These are phyloP conservation scores for Neodidymelliopsis sp. DNA, from an alignment of 2,329 filamentous ascomycete species.

Conservation along the genomic window DNA sequence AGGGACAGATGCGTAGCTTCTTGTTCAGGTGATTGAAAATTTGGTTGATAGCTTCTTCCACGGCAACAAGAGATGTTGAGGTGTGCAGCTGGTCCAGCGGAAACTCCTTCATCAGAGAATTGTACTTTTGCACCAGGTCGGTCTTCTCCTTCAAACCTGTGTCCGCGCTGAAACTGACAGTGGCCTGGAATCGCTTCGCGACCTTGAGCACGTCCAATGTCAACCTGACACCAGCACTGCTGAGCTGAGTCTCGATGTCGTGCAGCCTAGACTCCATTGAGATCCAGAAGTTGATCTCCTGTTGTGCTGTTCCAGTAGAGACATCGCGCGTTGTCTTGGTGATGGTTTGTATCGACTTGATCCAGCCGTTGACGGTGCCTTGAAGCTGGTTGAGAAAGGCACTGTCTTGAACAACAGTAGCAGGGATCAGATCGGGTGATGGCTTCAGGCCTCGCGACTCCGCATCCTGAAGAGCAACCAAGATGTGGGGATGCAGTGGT, in stretches of 20 bases:
- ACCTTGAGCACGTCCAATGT: constrained; percentile 96
- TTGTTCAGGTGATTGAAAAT: constrained; percentile 97
- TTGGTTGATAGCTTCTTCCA: constrained; percentile 84
- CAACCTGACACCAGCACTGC: constrained; percentile 85
- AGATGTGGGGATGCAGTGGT: constrained; percentile 86
- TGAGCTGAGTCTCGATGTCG: constrained; percentile 86
- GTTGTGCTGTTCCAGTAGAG: constrained; percentile 79
- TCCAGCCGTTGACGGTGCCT: constrained; percentile 95
- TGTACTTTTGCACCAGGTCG: constrained; percentile 97
- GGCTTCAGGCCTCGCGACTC: constrained; percentile 71
- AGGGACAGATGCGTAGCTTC: constrained; percentile 95
- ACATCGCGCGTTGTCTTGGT: constrained; percentile 93
- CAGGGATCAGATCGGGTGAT: constrained; percentile 79
- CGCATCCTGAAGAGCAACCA: constrained; percentile 82
- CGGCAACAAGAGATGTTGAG: constrained; percentile 85
- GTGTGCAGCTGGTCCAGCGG: constrained; percentile 93
- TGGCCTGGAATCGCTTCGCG: constrained; percentile 97
- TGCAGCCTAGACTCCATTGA: constrained; percentile 95
- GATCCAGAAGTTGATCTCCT: constrained; percentile 99
- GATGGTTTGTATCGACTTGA: constrained; percentile 96
- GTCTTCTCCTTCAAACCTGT: constrained; percentile 95
- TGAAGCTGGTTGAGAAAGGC: constrained; percentile 93
- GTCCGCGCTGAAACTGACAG: constrained; percentile 94
- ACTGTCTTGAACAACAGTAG: constrained; percentile 82
- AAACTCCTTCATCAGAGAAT: constrained; percentile 98